phyloP scores from a whole-genome alignment of 345 rosid species.

The thale cress (Arabidopsis thaliana) region DNA sequence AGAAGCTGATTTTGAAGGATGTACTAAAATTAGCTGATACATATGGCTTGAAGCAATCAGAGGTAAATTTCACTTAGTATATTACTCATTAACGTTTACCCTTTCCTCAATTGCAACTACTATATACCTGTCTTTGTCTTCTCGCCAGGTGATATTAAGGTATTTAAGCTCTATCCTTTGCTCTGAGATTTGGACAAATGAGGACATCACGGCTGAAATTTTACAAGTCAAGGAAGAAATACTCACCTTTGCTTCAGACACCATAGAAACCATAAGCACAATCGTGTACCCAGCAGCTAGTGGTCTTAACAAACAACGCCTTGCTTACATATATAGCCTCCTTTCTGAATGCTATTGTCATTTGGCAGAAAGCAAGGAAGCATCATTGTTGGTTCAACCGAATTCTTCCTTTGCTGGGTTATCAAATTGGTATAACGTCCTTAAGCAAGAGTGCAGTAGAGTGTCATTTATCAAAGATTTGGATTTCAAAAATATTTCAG shows the following conservation, averaged over 20 bases:
- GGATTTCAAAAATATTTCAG: constrained; percentile 81
- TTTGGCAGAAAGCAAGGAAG: constrained; percentile 59
- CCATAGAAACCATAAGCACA: constrained; percentile 61
- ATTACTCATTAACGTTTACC: background rate
- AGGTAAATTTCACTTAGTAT: constrained; percentile 53
- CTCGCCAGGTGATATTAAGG: constrained; percentile 65
- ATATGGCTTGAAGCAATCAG: constrained; percentile 63
- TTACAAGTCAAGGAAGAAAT: constrained; percentile 69
- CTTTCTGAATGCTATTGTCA: constrained; percentile 74
- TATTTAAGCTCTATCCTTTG: constrained; percentile 69
- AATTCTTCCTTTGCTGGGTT: constrained; percentile 46
- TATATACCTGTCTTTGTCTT: constrained; percentile 19
- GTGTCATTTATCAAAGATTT: constrained; percentile 78
- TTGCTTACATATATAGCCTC: constrained; percentile 73
- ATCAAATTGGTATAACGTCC: constrained; percentile 57
- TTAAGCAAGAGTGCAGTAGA: constrained; percentile 78
- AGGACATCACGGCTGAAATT: constrained; percentile 76
- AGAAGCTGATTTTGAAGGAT: constrained; percentile 73
- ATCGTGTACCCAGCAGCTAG: constrained; percentile 80
- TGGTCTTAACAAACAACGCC: constrained; percentile 82
- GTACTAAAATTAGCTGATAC: constrained; percentile 65
- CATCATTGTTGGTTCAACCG: constrained; percentile 45
- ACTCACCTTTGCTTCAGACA: constrained; percentile 61
- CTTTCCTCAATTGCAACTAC: constrained; percentile 23
- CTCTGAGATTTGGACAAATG: constrained; percentile 83